Evolutionary conservation across 129 eudicot genomes (phyloP).

Genomic region (Centrapalus pauciflorus): DNA sequence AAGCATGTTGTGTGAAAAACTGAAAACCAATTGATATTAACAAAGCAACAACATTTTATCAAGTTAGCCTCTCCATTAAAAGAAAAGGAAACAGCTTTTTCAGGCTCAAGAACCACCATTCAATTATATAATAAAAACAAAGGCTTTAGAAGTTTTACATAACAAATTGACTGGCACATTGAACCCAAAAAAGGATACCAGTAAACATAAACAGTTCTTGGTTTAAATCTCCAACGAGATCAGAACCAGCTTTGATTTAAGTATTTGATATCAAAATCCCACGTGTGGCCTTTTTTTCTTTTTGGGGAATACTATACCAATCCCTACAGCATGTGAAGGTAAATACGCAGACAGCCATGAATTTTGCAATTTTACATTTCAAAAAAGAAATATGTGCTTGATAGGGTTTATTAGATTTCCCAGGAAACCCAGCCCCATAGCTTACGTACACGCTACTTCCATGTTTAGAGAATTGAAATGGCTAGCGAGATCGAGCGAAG

Average conservation of each 20-base stretch:
- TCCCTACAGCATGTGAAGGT: not conserved
- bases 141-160: not conserved
- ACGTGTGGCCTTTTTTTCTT: not conserved
- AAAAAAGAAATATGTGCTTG: not conserved
- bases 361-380: not conserved
- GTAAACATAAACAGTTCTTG: not conserved
- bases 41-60: not conserved
- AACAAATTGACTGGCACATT: not conserved
- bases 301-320: not conserved
- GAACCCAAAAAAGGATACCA: not conserved
- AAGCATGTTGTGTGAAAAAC: conserved; percentile 1
- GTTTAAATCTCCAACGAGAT: not conserved
- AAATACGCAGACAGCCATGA: not conserved
- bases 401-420: not conserved
- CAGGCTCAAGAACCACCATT: not conserved
- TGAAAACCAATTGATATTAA: not conserved
- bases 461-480: not conserved
- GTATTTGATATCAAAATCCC: not conserved
- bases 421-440: not conserved
- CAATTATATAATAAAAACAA: not conserved
- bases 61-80: conserved; percentile 5
- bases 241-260: not conserved
- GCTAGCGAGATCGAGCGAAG: not conserved
- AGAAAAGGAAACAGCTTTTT: not conserved
- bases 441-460: not conserved